Evolutionary conservation across 805 yeast genomes (phyloP).

Genomic region (Pichia exigua): DNA sequence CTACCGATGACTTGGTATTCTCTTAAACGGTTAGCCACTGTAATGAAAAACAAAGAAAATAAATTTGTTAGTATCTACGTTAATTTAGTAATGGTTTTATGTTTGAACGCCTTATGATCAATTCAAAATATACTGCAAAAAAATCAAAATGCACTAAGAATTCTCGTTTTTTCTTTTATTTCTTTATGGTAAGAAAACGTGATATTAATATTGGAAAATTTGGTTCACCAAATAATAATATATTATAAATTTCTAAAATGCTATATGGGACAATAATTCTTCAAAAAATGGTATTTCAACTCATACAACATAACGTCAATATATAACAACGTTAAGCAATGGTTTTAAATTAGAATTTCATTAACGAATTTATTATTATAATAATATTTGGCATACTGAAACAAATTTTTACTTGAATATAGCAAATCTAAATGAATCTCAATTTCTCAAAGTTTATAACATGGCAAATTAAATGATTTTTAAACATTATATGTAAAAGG

Average conservation of each 20-base stretch:
- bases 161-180: background rate
- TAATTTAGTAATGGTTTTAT: background rate
- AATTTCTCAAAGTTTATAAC: background rate
- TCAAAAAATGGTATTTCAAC: background rate
- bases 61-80: background rate
- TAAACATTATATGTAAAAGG: background rate
- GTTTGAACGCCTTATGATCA: background rate
- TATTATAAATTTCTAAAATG: background rate
- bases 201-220: too few relatives aligned
- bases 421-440: background rate
- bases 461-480: background rate
- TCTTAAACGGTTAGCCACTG: constrained; percentile 86
- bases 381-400: background rate
- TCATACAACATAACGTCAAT: background rate
- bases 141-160: background rate
- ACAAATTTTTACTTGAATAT: background rate
- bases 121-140: background rate
- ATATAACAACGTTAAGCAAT: background rate
- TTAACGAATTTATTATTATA: too few relatives aligned
- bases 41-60: background rate
- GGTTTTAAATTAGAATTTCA: too few relatives aligned
- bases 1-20: constrained; percentile 99
- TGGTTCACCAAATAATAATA: too few relatives aligned
- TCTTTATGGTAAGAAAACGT: too few relatives aligned
- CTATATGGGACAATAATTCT: background rate